Evolutionary conservation across 345 rosid genomes (phyloP).

Genomic region (Streptanthus diversifolius): DNA sequence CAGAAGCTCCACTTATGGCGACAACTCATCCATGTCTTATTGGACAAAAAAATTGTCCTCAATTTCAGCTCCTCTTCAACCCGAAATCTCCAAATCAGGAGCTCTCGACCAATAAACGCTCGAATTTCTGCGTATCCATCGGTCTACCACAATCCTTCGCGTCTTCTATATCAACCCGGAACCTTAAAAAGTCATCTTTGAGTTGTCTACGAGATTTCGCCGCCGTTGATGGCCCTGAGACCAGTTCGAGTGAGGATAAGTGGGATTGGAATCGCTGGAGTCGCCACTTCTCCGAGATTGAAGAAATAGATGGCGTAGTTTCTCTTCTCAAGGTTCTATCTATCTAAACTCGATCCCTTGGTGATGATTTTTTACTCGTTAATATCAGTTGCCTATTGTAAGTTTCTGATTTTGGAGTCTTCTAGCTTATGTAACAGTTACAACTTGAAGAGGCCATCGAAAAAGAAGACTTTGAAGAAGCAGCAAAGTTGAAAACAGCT

Average conservation of each 20-base stretch:
- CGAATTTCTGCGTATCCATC: conserved; percentile 24
- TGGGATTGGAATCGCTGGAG: conserved; percentile 97
- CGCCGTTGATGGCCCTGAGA: conserved; percentile 23
- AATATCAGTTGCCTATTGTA: neutral
- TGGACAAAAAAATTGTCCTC: conserved; percentile 46
- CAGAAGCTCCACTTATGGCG: conserved; percentile 15
- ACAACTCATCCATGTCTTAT: conserved; percentile 43
- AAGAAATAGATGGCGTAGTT: conserved; percentile 67
- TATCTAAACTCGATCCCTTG: neutral
- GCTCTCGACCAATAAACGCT: conserved; percentile 36
- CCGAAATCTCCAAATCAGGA: conserved; percentile 18
- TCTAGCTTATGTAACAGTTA: conserved; percentile 43
- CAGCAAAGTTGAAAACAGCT: conserved; percentile 69
- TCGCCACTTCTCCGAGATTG: conserved; percentile 78
- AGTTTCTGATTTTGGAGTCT: conserved; percentile 13
- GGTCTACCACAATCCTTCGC: conserved; percentile 1
- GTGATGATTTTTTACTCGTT: neutral
- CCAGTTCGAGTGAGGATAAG: conserved; percentile 44
- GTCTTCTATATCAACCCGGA: conserved; percentile 20
- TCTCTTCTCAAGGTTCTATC: conserved; percentile 71
- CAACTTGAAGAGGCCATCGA: conserved; percentile 92
- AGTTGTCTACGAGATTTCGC: conserved; percentile 39
- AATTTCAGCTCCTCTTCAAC: conserved; percentile 31
- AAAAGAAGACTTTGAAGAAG: conserved; percentile 86
- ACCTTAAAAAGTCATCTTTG: conserved; percentile 32